Percentiles rank a stretch among this genome's conserved stretches.
These are phyloP conservation scores for Alternaria burnsii DNA, from an alignment of 2,329 filamentous ascomycete species.

Conservation along the genomic window DNA sequence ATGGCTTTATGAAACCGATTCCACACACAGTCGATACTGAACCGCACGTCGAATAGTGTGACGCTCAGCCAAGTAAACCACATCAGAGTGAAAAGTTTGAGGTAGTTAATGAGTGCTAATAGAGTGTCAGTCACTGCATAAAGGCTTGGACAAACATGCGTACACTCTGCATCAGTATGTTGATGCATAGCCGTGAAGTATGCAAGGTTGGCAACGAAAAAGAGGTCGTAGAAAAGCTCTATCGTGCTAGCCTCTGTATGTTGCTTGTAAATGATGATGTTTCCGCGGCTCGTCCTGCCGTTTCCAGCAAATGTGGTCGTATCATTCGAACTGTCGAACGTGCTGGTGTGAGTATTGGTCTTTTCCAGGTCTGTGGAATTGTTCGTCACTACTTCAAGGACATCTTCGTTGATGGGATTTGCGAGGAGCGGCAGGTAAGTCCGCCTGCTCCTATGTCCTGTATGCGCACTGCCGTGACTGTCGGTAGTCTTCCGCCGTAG, in stretches of 20 bases:
- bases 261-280: conserved; percentile 37
- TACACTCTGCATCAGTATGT: conserved; percentile 58
- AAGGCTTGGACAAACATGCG: background rate
- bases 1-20: conserved; percentile 67
- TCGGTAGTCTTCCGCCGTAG: conserved; percentile 17
- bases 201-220: conserved; percentile 70
- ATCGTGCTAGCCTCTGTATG: conserved; percentile 60
- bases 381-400: conserved; percentile 20
- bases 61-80: conserved; percentile 74
- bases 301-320: conserved; percentile 25
- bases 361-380: conserved; percentile 26
- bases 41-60: conserved; percentile 71
- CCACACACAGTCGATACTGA: conserved; percentile 70
- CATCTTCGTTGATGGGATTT: conserved; percentile 32
- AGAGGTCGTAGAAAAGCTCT: conserved; percentile 67
- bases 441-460: conserved; percentile 1
- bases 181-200: conserved; percentile 67
- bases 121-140: conserved; percentile 1
- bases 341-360: conserved; percentile 11
- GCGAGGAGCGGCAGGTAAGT: conserved; percentile 28
- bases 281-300: conserved; percentile 29
- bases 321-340: conserved; percentile 11
- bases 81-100: conserved; percentile 65
- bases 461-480: background rate
- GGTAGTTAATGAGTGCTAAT: conserved; percentile 52